Percentiles rank a stretch among this genome's conserved stretches.
Evolutionary conservation across 768 basidiomycete species (phyloP).

Genomic region (Naganishia friedmannii): DNA sequence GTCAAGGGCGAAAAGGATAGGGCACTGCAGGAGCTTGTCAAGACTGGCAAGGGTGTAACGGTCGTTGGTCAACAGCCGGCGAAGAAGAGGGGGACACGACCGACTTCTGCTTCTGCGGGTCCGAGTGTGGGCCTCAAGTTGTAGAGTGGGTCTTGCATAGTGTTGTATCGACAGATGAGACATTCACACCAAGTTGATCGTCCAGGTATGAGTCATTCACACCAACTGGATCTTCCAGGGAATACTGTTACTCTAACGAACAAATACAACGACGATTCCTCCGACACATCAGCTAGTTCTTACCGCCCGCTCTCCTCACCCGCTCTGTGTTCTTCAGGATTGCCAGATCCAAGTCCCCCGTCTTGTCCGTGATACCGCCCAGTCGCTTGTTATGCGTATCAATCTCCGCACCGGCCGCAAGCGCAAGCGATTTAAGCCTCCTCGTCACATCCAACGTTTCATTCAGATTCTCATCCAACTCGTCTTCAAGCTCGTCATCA

Average conservation of each 20-base stretch:
- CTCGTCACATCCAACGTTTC: conserved; percentile 76
- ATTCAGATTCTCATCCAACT: conserved; percentile 84
- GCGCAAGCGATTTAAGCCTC: conserved; percentile 72
- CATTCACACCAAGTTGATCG: neutral
- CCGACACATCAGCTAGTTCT: conserved; percentile 19
- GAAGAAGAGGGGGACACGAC: conserved; percentile 30
- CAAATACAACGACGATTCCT: conserved; percentile 8
- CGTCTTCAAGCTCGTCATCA: conserved; percentile 92
- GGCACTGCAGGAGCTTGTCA: conserved; percentile 77
- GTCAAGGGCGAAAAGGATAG: conserved; percentile 80
- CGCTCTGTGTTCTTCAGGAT: conserved; percentile 77
- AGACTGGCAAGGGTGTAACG: conserved; percentile 58
- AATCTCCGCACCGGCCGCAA: conserved; percentile 82
- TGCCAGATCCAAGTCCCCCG: conserved; percentile 68
- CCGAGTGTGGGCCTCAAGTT: conserved; percentile 26
- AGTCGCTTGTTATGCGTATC: conserved; percentile 80
- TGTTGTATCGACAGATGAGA: neutral
- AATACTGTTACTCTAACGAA: neutral
- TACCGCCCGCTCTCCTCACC: conserved; percentile 55
- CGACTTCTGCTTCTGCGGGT: conserved; percentile 11
- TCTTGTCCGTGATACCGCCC: conserved; percentile 72
- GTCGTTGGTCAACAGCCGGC: conserved; percentile 47
- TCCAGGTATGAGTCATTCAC: neutral
- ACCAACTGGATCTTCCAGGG: neutral
- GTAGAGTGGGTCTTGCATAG: neutral